Base-by-base conservation (phyloP, 73 alveolate genomes). In the Tetrahymena thermophila region DNA sequence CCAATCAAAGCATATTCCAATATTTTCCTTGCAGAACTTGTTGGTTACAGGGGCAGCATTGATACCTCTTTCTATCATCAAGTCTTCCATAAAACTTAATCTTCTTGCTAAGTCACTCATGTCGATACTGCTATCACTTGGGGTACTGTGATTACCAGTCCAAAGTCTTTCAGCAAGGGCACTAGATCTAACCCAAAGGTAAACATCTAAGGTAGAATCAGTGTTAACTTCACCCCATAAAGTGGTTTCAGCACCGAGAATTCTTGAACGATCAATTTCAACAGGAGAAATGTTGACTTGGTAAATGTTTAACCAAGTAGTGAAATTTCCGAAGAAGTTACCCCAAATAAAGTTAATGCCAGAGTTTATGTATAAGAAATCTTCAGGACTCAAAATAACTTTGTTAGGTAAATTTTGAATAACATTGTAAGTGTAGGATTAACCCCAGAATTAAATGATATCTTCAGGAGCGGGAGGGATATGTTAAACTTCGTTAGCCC, bases 381-480 rank as follows among this genome's bases (percentile, higher is more conserved):
- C 85, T 37, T 95, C 93, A 23, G 93, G 95, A 95, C 95, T 89
- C 56, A 95, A 94, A 16, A 95, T 95, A 35, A 95, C 71, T 56
- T 89, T 93, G 56, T 95, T 95, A 11, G 57, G 83, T 85, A 93
- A 40, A 44, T 85, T 42, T 93, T 85, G 17, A 37, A 95, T 93
- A 21, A 44, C 58, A 31, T 44, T 35, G 31, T 85, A 93, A 50
- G 93, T 93, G 35, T 34, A 38, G 31, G 97, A 55, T 17, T 56
- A 50, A 16, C 97, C 97, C 97, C 97, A 95, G 95, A 94, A 95
- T 84, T 95, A 93, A 50, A 95, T 95, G 3, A 95, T 95, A 56
- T 95, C 97, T n/a, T 95, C 97, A 89, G 93, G 94, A 50, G 93
- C 97, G 23, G 97, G 95, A 35, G 97, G 97, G 16, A 95, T 85